phyloP scores from a whole-genome alignment of 306 rosid species.

The Trifolium repens region DNA sequence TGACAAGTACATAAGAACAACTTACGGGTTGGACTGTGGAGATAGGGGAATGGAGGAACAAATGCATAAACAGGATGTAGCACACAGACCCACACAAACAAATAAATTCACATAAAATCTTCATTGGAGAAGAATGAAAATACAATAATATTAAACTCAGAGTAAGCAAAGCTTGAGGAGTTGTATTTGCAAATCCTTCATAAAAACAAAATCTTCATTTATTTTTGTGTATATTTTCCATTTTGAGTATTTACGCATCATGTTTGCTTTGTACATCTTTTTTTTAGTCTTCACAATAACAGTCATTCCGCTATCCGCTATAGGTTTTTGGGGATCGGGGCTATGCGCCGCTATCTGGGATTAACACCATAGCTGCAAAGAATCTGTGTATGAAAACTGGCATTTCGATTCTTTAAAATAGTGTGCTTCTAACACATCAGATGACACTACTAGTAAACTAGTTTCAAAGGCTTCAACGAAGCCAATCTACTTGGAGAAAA shows the following conservation, averaged over 20 bases:
- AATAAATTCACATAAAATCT: background rate
- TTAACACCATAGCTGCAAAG: background rate
- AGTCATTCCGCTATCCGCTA: too few species aligned
- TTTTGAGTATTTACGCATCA: too few species aligned
- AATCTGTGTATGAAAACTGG: conserved; percentile 4
- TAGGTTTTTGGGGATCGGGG: too few species aligned
- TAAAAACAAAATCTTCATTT: background rate
- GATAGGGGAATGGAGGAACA: background rate
- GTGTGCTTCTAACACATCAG: conserved; percentile 16
- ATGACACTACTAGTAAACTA: background rate
- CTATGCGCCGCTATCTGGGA: background rate
- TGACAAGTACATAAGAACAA: conserved; percentile 9
- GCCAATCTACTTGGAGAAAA: conserved; percentile 1
- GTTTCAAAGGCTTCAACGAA: conserved; percentile 19
- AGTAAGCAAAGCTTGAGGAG: conserved; percentile 10
- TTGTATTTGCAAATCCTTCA: background rate
- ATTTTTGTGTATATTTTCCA: too few species aligned
- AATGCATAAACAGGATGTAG: conserved; percentile 22
- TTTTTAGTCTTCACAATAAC: too few species aligned
- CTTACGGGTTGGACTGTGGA: background rate
- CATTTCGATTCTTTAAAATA: conserved; percentile 3
- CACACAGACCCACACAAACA: background rate
- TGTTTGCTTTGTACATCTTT: too few species aligned
- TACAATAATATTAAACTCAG: background rate
- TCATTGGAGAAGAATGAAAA: conserved; percentile 6